These are phyloP conservation scores for Cinchona pubescens DNA, from an alignment of 257 asterid species.

Conservation along the genomic window DNA sequence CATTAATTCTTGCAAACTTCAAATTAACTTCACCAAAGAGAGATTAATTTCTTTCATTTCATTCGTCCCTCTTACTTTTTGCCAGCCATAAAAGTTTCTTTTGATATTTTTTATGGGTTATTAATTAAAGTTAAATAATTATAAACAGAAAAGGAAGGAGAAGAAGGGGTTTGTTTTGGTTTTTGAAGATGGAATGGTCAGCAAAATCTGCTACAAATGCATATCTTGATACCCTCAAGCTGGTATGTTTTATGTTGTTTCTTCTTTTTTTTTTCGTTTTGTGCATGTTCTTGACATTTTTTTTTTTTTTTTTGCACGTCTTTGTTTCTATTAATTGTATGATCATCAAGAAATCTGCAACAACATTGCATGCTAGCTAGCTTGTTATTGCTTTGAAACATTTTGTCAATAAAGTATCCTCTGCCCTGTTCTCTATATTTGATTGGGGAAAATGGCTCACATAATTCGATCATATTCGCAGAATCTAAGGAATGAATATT, in stretches of 20 bases:
- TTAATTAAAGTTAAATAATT: not conserved
- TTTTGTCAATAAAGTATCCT: too few relatives aligned
- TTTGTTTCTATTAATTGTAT: not conserved
- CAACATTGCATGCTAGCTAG: not conserved
- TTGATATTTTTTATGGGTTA: not conserved
- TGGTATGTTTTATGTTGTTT: too few relatives aligned
- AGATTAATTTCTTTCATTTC: too few relatives aligned
- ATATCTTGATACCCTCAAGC: constrained; percentile 56
- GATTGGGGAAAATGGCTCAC: too few relatives aligned
- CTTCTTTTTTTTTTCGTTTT: not conserved
- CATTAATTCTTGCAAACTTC: not conserved
- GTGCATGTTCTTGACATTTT: not conserved
- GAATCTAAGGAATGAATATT: too few relatives aligned
- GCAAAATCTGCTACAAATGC: constrained; percentile 54
- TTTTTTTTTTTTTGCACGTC: not conserved
- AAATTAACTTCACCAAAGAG: too few relatives aligned
- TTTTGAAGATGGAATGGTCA: constrained; percentile 55
- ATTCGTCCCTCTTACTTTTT: too few relatives aligned
- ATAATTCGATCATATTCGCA: too few relatives aligned
- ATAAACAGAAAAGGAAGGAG: not conserved
- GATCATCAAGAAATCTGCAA: not conserved
- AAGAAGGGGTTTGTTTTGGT: not conserved
- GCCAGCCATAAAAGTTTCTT: not conserved
- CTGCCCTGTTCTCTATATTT: too few relatives aligned
- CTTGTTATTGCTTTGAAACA: not conserved